Conservation (phyloP, 208 protist species). For the Borovskyia barvae region DNA sequence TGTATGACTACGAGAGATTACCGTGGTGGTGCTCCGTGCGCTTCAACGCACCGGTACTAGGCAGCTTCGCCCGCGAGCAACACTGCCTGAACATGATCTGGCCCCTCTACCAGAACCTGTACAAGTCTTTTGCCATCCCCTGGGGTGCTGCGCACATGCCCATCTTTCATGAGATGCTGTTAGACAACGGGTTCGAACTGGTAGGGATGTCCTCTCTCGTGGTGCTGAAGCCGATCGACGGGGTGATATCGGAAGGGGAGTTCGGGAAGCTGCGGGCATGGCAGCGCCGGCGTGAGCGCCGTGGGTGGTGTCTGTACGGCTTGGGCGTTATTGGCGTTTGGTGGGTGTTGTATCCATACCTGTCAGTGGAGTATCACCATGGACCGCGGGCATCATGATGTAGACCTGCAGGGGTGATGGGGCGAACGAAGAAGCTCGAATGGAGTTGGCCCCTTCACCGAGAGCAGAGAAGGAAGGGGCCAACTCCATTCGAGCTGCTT, state of each 20-base stretch:
- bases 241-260: conserved; percentile 71
- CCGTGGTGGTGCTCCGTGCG: conserved; percentile 81
- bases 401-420: no score
- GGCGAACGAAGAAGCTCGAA: no score
- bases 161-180: conserved; percentile 82
- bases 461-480: no score
- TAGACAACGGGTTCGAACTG: conserved; percentile 77
- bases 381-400: conserved; percentile 2
- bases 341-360: conserved; percentile 27
- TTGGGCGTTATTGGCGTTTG: conserved; percentile 24
- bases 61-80: conserved; percentile 68
- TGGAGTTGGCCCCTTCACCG: no score
- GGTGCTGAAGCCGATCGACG: conserved; percentile 61
- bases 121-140: conserved; percentile 80
- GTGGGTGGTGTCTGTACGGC: conserved; percentile 21
- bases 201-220: conserved; percentile 72
- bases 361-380: conserved; percentile 41
- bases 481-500: no score
- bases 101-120: conserved; percentile 51
- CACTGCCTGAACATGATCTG: conserved; percentile 81
- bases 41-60: conserved; percentile 71
- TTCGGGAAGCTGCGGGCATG: conserved; percentile 39
- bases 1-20: conserved; percentile 83
- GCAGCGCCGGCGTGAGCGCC: conserved; percentile 30
- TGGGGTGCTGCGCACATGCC: conserved; percentile 87